phyloP scores from a whole-genome alignment of 148 eudicot genomes.

The Nepenthes gracilis region DNA sequence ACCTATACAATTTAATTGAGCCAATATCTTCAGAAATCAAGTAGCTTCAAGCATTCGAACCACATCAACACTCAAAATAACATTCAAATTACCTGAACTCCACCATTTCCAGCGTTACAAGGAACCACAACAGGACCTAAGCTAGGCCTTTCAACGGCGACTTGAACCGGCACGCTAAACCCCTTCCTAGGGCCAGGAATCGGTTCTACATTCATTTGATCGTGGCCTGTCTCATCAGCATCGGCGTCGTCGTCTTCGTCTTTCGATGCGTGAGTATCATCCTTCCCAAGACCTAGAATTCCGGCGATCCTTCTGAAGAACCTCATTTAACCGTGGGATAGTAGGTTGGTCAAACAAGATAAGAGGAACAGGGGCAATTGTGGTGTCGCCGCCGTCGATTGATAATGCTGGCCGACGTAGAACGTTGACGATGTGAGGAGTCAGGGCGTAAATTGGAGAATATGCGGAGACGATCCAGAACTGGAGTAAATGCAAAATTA shows the following conservation, averaged over 20 bases:
- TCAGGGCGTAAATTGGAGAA: no score
- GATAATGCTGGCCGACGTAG: no score
- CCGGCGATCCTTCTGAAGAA: conserved; percentile 39
- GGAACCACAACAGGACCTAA: conserved; percentile 59
- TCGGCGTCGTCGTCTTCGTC: conserved; percentile 23
- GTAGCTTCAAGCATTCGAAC: not conserved
- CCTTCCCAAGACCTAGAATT: conserved; percentile 46
- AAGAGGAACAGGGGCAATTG: no score
- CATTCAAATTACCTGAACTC: conserved; percentile 54
- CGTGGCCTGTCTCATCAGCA: not conserved
- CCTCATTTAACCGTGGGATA: conserved; percentile 24
- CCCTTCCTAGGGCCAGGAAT: conserved; percentile 53
- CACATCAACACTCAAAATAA: not conserved
- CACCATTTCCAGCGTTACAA: conserved; percentile 48
- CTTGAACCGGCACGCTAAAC: conserved; percentile 73
- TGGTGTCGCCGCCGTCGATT: no score
- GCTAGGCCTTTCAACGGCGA: conserved; percentile 49
- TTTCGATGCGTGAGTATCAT: conserved; percentile 27
- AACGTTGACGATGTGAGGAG: no score
- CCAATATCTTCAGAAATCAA: no score
- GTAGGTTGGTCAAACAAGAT: no score
- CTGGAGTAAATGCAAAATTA: no score
- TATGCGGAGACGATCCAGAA: no score
- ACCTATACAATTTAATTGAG: no score
- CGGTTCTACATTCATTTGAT: conserved; percentile 12